phyloP scores from a whole-genome alignment of 257 asterid species.

The Plantago major region DNA sequence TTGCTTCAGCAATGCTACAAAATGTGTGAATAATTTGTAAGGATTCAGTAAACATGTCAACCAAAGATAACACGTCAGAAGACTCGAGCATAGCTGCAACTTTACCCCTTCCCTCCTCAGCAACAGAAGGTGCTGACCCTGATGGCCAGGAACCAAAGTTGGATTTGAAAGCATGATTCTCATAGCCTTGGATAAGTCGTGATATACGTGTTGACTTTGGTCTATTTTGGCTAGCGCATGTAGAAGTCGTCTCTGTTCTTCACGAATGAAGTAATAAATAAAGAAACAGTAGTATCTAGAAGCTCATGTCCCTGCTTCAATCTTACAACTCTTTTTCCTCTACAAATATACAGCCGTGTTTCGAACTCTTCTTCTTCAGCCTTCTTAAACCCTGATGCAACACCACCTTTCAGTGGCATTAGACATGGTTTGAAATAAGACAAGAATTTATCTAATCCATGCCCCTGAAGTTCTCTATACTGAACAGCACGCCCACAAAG shows the following conservation, averaged over 20 bases:
- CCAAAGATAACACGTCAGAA: slow-evolving; percentile 10
- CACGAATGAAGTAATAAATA: neutral
- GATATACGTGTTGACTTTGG: slow-evolving; percentile 81
- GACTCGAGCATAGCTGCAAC: slow-evolving; percentile 70
- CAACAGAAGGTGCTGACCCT: slow-evolving; percentile 81
- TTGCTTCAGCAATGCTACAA: slow-evolving; percentile 90
- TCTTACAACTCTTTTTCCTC: slow-evolving; percentile 78
- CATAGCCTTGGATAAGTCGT: slow-evolving; percentile 94
- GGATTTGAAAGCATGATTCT: slow-evolving; percentile 87
- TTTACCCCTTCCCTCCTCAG: slow-evolving; percentile 99
- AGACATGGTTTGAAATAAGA: slow-evolving; percentile 91
- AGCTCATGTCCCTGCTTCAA: slow-evolving; percentile 62
- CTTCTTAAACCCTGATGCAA: slow-evolving; percentile 85
- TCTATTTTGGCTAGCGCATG: slow-evolving; percentile 60
- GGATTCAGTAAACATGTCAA: slow-evolving; percentile 15
- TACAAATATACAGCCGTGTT: slow-evolving; percentile 70
- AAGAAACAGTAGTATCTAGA: slow-evolving; percentile 3
- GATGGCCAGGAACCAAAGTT: slow-evolving; percentile 96
- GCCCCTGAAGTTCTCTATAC: slow-evolving; percentile 84
- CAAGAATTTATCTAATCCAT: slow-evolving; percentile 80
- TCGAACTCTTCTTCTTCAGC: slow-evolving; percentile 91
- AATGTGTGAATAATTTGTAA: slow-evolving; percentile 12
- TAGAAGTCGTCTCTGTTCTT: neutral
- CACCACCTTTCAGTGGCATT: slow-evolving; percentile 89
- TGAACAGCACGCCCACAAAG: slow-evolving; percentile 97